Conservation (phyloP, 768 basidiomycete genomes). For the Pisolithus microcarpus region DNA sequence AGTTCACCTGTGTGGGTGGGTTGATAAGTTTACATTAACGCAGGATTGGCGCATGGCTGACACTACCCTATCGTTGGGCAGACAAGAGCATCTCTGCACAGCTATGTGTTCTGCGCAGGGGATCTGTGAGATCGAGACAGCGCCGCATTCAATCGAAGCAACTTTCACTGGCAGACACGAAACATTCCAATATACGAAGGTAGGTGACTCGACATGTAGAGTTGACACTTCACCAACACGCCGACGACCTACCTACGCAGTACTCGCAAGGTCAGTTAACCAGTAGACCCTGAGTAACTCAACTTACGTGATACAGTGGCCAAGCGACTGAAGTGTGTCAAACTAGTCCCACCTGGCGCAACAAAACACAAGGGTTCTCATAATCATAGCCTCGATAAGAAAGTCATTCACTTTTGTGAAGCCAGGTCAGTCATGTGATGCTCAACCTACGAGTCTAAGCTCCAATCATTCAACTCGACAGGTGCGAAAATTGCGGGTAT, state of each 20-base stretch:
- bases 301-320: conserved; percentile 26
- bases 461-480: conserved; percentile 7
- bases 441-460: not conserved
- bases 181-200: conserved; percentile 54
- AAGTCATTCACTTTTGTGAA: conserved; percentile 47
- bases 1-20: conserved; percentile 49
- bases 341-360: conserved; percentile 35
- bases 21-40: not conserved
- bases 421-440: conserved; percentile 21
- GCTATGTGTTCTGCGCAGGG: conserved; percentile 35
- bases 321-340: conserved; percentile 40
- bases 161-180: conserved; percentile 49
- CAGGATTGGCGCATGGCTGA: conserved; percentile 5
- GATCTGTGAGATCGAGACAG: conserved; percentile 47
- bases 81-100: conserved; percentile 41
- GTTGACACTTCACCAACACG: not conserved
- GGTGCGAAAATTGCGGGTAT: conserved; percentile 47
- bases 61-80: conserved; percentile 10
- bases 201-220: conserved; percentile 9
- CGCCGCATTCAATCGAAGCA: conserved; percentile 47
- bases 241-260: not conserved
- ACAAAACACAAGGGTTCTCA: conserved; percentile 37
- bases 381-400: conserved; percentile 33
- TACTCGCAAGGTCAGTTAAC: conserved; percentile 1
- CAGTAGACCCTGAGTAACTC: not conserved